Base-by-base conservation (phyloP, 805 yeast genomes). In the Cyberlindnera mrakii region DNA sequence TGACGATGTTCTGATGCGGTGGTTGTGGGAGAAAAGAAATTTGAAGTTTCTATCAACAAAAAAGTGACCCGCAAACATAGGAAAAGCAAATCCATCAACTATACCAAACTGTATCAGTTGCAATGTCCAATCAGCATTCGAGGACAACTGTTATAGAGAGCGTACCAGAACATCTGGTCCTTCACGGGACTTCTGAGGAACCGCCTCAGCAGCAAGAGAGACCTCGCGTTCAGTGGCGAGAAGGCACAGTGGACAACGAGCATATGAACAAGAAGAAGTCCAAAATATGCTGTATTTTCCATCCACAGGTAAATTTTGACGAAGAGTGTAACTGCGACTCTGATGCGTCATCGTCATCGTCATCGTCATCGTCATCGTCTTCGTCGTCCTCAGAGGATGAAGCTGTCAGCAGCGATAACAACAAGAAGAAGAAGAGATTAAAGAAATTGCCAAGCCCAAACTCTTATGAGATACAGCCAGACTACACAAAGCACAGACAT, bases 381-480 rank as follows among this genome's bases (percentile, higher is more conserved):
- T 51, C 55, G 44, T 67, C 65, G 17, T 65, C 72, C 1, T 45
- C 50, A 7, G 77, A 67, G 29, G 68, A 75, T 18, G 58, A 37
- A 11, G 37, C 39, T 10, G 23, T 15, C 5, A 41, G 35, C 11
- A 33, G 57, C 60, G 55, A 44, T 54, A 50, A 51, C 63, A 55
- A 54, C 66, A 53, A 49, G 59, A 47, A 59, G 54, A 52, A 55
- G 63, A 50, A 56, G 45, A 44, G 61, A 53, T 38, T 39, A 33
- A 55, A 53, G 38, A 52, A 57, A 31, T 47, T 54, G 9, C 64
- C 68, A 36, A 67, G 71, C 48, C 95, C 85, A 17, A 86, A 91
- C 63, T 96, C 96, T 0, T 91, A 91, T 56, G 98, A 90, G 60
- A 66, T 77, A 31, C 96, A 88, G 61, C 97, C 96, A 1, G 75